Conservation (phyloP, 2,329 filamentous ascomycete species). For the Xenoacremonium recifei region DNA sequence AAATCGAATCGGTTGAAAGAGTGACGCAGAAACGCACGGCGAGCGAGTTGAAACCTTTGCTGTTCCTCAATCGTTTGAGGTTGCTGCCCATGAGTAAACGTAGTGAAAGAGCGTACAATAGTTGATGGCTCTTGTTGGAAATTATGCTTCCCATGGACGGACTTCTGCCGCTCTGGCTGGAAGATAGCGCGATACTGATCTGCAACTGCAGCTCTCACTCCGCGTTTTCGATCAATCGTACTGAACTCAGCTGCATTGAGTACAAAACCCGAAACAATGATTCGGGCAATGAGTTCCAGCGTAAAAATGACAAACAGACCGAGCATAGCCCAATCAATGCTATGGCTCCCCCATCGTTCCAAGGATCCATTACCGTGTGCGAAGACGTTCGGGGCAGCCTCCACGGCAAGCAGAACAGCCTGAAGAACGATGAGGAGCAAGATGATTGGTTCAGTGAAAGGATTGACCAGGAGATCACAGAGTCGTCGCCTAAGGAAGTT, state of each 20-base stretch:
- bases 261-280: slow-evolving; percentile 91
- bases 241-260: slow-evolving; percentile 91
- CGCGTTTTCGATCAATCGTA: slow-evolving; percentile 77
- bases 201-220: slow-evolving; percentile 69
- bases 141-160: slow-evolving; percentile 54
- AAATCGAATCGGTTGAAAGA: slow-evolving; percentile 96
- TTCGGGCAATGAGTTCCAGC: slow-evolving; percentile 75
- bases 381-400: slow-evolving; percentile 72
- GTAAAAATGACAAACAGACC: slow-evolving; percentile 88
- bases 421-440: slow-evolving; percentile 86
- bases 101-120: slow-evolving; percentile 77
- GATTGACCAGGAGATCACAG: slow-evolving; percentile 82
- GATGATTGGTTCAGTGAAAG: slow-evolving; percentile 82
- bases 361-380: slow-evolving; percentile 59
- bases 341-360: slow-evolving; percentile 62
- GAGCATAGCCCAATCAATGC: slow-evolving; percentile 79
- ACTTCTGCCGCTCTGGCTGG: slow-evolving; percentile 73
- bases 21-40: slow-evolving; percentile 88
- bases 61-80: slow-evolving; percentile 70
- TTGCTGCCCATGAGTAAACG: slow-evolving; percentile 64
- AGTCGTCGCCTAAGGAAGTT: slow-evolving; percentile 72
- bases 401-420: slow-evolving; percentile 81
- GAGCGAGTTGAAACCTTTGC: slow-evolving; percentile 80
- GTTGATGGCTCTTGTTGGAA: slow-evolving; percentile 56
- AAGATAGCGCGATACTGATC: slow-evolving; percentile 79